Base-by-base conservation (phyloP, 768 basidiomycete species). In the Cystofilobasidium bisporidii region DNA sequence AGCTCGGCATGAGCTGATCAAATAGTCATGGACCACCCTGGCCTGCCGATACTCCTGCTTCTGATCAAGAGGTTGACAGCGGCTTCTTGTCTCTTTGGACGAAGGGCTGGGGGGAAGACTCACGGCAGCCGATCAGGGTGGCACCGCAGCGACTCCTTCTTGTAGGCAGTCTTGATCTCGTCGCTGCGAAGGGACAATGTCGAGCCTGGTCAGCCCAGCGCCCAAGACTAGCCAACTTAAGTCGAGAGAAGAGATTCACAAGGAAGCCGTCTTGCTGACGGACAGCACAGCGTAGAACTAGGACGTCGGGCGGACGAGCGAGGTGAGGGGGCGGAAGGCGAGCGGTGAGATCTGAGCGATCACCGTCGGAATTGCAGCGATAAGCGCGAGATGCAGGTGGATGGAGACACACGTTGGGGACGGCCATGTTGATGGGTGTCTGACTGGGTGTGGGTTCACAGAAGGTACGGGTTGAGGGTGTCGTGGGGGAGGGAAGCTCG, bases 51-150 rank as follows among this genome's bases (percentile, higher is more conserved):
- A n/a, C n/a, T n/a, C n/a, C n/a, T n/a, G n/a, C n/a, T n/a, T n/a
- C n/a, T n/a, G n/a, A n/a, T n/a, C n/a, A n/a, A n/a, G n/a, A n/a
- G n/a, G n/a, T n/a, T n/a, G n/a, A n/a, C n/a, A n/a, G n/a, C n/a
- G n/a, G n/a, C n/a, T n/a, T n/a, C n/a, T n/a, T n/a, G n/a, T n/a
- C n/a, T n/a, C n/a, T n/a, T n/a, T n/a, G n/a, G n/a, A n/a, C n/a
- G n/a, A n/a, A n/a, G n/a, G n/a, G n/a, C n/a, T n/a, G n/a, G n/a
- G n/a, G n/a, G n/a, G n/a, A n/a, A n/a, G n/a, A n/a, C n/a, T n/a
- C n/a, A n/a, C 22, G 79, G 80, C 28, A 92, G 79, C 71, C 92
- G 81, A 75, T 96, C 92, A 3, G 92, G 92, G 75, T 96, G 92
- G 1, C 89, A 92, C 77, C 87, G 91, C 22, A 78, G 71, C 1